Base-by-base conservation (phyloP, 2,329 filamentous ascomycete species). In the Cladosporium sp. region DNA sequence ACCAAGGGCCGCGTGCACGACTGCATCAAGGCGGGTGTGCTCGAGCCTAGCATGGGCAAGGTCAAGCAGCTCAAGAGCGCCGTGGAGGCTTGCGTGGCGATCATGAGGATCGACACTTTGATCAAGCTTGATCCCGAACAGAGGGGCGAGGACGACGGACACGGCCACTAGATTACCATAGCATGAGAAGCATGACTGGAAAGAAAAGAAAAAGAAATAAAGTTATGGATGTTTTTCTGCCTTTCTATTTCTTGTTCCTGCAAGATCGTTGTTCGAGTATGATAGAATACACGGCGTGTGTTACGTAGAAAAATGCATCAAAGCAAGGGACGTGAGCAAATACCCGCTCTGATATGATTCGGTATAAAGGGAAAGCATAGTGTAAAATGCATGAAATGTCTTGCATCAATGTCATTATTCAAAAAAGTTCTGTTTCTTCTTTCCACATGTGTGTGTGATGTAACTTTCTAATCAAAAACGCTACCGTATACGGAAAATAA, bases 1-100 rank as follows among this genome's bases (percentile, higher is more conserved):
- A 84, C 84, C 65, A 93, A 91, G 78, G 95, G 95, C 72, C 94
- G 92, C 78, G 92, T 98, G 66, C 89, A 93, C 64, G 95, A 99
- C 79, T 89, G 92, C 82, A 84, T 99, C 75, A 98, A 98, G 86
- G 89, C 92, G 14, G 95, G 95, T 76, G 93, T 99, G 68, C 80
- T 99, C 76, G 95, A 99, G 84, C 95, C 95, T 35, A 96, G 91
- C 80, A 93, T 99, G 84, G 97, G 94, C 86, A 99, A 99, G 86
- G 87, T 99, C 72, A 91, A 94, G 80, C 95, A 98, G 84, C 84
- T 99, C 76, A 99, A 99, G 89, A 96, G 91, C 80, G 95, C 95
- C 31, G 95, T 99, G 59, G 95, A 99, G 83, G 95, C 95, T 64
- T 98, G 95, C 80, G 96, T 99, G 80, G 91, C 93, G 76, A 98